Evolutionary conservation across 108 stramenopile genomes (phyloP), one percentile per base, ranked within the genome.

Genomic region (Craspedostauros australis): DNA sequence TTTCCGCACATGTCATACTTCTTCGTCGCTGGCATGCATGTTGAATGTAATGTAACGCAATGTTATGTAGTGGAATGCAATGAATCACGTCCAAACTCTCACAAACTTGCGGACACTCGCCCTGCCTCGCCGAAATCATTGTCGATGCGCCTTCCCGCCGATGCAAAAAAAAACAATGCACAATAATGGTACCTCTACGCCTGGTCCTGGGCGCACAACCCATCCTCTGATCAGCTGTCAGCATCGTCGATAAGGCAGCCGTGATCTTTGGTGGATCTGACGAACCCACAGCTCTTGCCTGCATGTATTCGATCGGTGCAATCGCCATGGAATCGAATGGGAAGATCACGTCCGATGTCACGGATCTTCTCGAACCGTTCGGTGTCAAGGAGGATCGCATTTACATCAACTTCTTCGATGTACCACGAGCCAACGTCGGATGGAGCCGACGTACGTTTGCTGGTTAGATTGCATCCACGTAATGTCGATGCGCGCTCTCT

Each of bases 381-480:
- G 84, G 82, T 18, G 62, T 90, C 5, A 38, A 52, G 0, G 82
- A 63, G 19, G 48, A 63, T 54, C 67, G 83, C 14, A 85, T 89
- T 37, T 89, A 89, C 69, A 82, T 89, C 52, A 89, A 89, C 58
- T 89, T 82, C 58, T 85, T 82, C 39, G 88, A 89, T 57, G 70
- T 89, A 67, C 78, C 78, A 1, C 56, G 88, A n/a, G 81, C 70
- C 23, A 81, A 79, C 47, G 78, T 84, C 51, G 88, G 88, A 42
- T 89, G 88, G 88, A 80, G 73, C 44, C 64, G 80, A 22, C 40
- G 60, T 7, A 88, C 87, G 16, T 88, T 88, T 80, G 87, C 75
- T 29, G 87, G 87, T 21, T 88, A 59, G 44, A 14, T 16, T 44
- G n/a, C n/a, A n/a, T n/a, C n/a, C n/a, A 36, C 12, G 34, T 36